Conservation (phyloP, 176 grass and related monocot species). For the Aegilops tauschii region DNA sequence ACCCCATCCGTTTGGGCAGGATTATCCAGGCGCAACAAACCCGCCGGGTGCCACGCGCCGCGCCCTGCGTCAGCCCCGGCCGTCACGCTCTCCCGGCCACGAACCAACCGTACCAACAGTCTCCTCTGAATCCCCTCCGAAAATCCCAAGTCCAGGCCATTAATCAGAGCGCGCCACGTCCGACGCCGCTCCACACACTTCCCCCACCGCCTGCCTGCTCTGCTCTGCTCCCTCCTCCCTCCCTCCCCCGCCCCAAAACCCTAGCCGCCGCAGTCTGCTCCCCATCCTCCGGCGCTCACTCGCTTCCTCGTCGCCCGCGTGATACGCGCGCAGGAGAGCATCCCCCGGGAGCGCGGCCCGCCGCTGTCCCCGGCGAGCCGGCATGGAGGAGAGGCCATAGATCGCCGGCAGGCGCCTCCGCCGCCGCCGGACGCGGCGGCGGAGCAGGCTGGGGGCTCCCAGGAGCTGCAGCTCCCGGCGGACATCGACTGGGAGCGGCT, state of each 20-base stretch:
- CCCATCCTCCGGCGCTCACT: neutral
- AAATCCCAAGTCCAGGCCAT: neutral
- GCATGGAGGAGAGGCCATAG: constrained; percentile 57
- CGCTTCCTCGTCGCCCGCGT: neutral
- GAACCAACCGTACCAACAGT: neutral
- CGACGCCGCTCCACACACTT: constrained; percentile 22
- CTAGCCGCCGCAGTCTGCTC: constrained; percentile 34
- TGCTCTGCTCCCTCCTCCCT: neutral
- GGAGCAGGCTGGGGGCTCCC: constrained; percentile 23
- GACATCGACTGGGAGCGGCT: constrained; percentile 54
- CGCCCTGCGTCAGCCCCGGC: neutral
- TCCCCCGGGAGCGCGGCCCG: neutral
- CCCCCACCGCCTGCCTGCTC: constrained; percentile 13
- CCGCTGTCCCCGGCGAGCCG: neutral
- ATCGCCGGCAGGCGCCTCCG: constrained; percentile 36
- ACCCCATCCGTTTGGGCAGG: neutral
- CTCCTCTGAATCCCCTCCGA: neutral
- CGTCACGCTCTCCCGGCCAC: constrained; percentile 7
- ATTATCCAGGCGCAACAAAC: neutral
- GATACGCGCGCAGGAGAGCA: neutral
- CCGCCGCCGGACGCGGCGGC: constrained; percentile 39
- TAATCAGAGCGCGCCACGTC: constrained; percentile 22
- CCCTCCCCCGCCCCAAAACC: constrained; percentile 13
- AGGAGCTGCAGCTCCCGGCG: constrained; percentile 33
- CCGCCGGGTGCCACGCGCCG: neutral